Evolutionary conservation across 1,284 basidiomycete species (phyloP), one percentile per base, ranked within the genome.

Genomic region (Earliella scabrosa): DNA sequence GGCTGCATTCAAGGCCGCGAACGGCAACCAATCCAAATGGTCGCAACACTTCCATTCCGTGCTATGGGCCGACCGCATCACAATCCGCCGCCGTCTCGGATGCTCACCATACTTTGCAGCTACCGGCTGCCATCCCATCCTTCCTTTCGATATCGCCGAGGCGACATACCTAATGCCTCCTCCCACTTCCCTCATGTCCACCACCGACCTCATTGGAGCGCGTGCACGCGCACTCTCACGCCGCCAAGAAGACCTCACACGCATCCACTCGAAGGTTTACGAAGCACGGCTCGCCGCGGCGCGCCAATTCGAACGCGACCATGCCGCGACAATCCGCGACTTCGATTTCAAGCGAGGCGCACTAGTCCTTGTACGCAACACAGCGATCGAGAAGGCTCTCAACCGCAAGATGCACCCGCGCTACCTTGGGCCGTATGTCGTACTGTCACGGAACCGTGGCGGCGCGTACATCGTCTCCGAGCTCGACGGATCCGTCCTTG

Each of bases 41-140:
- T 56, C 60, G 0, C 23, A 51, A 0, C 44, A 61, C 0, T 54
- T 67, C 0, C 67, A 67, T 10, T 66, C 59, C 0, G 68, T 76
- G 0, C 73, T 80, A 36, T 81, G 77, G 77, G 72, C 75, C 0
- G 76, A 82, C 14, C 47, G 69, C 0, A 61, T 79, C 1, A 77
- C 75, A 0, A 59, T 70, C 2, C 56, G 65, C 0, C 52, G 64
- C 10, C 50, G 59, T 0, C 71, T 69, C 1, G 72, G 76, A 0
- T 68, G 65, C 31, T 75, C 66, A 0, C 77, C 77, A 0, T 79
- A 73, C 47, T 78, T 69, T 50, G 66, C 68, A 7, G 69, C 67
- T 0, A 71, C 69, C 14, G 75, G 79, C 0, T 59, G 69, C 0
- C 66, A 79, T 6, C 79, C 75, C 0, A 43, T 76, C 1, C 61